Conservation (phyloP, 2,329 filamentous ascomycete genomes). For the Fusarium annulatum region DNA sequence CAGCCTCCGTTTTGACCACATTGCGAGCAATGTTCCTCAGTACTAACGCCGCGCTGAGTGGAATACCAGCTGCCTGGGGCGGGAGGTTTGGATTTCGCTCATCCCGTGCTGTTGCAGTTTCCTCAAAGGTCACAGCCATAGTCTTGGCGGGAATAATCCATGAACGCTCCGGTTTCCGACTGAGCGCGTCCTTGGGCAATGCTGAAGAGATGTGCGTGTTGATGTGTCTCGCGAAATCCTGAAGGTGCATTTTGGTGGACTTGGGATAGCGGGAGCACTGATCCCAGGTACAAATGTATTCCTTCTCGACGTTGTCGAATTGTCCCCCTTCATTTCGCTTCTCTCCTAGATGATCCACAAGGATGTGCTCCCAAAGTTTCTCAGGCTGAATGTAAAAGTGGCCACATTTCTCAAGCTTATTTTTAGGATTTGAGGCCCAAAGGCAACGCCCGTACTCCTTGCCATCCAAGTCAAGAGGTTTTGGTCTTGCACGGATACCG, state of each 20-base stretch:
- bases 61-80: conserved; percentile 77
- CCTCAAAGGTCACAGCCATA: conserved; percentile 64
- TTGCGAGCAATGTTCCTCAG: conserved; percentile 82
- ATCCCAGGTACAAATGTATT: conserved; percentile 74
- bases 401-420: conserved; percentile 61
- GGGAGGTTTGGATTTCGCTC: conserved; percentile 68
- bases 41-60: conserved; percentile 81
- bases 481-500: conserved; percentile 81
- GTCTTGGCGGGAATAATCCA: conserved; percentile 68
- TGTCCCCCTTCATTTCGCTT: conserved; percentile 66
- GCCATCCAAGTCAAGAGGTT: conserved; percentile 74
- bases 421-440: conserved; percentile 63
- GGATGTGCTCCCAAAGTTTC: conserved; percentile 78
- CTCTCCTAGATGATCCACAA: conserved; percentile 71
- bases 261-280: conserved; percentile 68
- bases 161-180: conserved; percentile 41
- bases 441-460: conserved; percentile 74
- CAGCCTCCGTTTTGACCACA: conserved; percentile 68
- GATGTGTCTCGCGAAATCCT: conserved; percentile 70
- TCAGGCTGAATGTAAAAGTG: conserved; percentile 72
- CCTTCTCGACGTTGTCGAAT: conserved; percentile 64
- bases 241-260: conserved; percentile 58
- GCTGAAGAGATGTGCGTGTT: conserved; percentile 72
- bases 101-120: conserved; percentile 66
- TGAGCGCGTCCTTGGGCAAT: conserved; percentile 40